A percentile compares a stretch with the other conserved stretches of the same genome.
phyloP scores from a whole-genome alignment of 257 asterid species.

The Salvia miltiorrhiza region DNA sequence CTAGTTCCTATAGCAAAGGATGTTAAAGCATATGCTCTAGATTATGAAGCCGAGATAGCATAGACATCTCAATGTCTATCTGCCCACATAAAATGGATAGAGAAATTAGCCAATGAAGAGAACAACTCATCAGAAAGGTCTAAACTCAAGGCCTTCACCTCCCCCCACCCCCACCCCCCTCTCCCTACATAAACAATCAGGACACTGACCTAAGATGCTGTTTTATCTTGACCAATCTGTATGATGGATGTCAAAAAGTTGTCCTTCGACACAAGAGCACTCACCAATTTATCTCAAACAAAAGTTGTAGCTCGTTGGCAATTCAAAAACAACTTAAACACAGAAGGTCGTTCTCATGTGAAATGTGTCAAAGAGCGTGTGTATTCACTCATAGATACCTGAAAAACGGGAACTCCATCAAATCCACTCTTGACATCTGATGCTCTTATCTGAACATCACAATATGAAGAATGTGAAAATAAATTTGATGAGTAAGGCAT shows the following conservation, averaged over 20 bases:
- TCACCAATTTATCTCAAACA: neutral
- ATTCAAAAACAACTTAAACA: slow-evolving; percentile 3
- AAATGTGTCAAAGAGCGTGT: neutral
- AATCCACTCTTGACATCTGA: slow-evolving; percentile 60
- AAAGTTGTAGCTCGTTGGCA: neutral
- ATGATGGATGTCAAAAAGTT: neutral
- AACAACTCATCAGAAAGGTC: neutral
- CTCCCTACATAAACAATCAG: neutral
- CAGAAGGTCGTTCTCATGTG: neutral
- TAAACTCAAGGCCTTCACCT: neutral
- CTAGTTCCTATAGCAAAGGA: too few relatives aligned
- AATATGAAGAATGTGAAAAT: slow-evolving; percentile 16
- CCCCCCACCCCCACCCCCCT: too few relatives aligned
- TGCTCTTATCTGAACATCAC: slow-evolving; percentile 57
- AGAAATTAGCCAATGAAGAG: neutral
- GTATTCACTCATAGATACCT: slow-evolving; percentile 54
- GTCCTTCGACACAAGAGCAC: neutral
- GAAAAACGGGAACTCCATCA: slow-evolving; percentile 98
- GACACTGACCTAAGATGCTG: neutral
- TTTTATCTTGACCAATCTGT: neutral
- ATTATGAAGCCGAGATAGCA: neutral
- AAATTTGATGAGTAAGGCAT: slow-evolving; percentile 2
- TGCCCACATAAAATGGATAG: neutral
- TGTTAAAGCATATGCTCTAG: neutral
- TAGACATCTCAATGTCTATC: neutral